A percentile compares a stretch with the other conserved stretches of the same genome.
Conservation (phyloP, 441 rosid species). For the Arabidopsis hybrid region DNA sequence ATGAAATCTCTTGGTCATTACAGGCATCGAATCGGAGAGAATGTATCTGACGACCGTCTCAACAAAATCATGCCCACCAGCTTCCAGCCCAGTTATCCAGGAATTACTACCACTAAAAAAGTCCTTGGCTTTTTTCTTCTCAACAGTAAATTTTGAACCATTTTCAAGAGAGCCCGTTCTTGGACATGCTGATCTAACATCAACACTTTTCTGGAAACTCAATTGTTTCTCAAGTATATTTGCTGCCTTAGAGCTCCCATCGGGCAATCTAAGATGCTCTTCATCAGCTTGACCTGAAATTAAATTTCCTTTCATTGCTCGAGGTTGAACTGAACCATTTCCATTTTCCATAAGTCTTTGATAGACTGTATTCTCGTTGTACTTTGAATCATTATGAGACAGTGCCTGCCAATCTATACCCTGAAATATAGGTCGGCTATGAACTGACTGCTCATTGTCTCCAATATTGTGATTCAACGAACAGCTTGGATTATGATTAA, state of each 20-base stretch:
- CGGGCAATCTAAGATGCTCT: constrained; percentile 49
- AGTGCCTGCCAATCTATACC: constrained; percentile 84
- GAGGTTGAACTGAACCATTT: constrained; percentile 66
- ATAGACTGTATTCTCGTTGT: constrained; percentile 68
- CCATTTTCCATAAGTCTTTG: constrained; percentile 74
- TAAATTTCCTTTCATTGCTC: constrained; percentile 53
- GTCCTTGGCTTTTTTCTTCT: constrained; percentile 70
- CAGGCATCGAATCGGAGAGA: constrained; percentile 75
- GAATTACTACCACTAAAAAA: constrained; percentile 61
- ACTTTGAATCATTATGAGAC: constrained; percentile 74
- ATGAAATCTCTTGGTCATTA: constrained; percentile 79
- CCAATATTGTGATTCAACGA: constrained; percentile 85
- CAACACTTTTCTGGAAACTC: constrained; percentile 72
- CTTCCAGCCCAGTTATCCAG: constrained; percentile 61
- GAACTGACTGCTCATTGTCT: constrained; percentile 97
- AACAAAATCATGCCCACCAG: constrained; percentile 75
- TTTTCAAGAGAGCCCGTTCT: constrained; percentile 70
- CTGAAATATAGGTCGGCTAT: constrained; percentile 93
- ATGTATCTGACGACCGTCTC: constrained; percentile 72
- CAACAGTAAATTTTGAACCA: constrained; percentile 66
- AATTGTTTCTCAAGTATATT: constrained; percentile 75
- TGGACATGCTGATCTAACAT: constrained; percentile 70
- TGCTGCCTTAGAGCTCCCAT: constrained; percentile 64
- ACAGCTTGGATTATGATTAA: constrained; percentile 96
- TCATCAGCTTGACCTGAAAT: constrained; percentile 60